These are phyloP conservation scores for Macrolepiota dolichaula DNA, from an alignment of 768 basidiomycete genomes.

Conservation along the genomic window DNA sequence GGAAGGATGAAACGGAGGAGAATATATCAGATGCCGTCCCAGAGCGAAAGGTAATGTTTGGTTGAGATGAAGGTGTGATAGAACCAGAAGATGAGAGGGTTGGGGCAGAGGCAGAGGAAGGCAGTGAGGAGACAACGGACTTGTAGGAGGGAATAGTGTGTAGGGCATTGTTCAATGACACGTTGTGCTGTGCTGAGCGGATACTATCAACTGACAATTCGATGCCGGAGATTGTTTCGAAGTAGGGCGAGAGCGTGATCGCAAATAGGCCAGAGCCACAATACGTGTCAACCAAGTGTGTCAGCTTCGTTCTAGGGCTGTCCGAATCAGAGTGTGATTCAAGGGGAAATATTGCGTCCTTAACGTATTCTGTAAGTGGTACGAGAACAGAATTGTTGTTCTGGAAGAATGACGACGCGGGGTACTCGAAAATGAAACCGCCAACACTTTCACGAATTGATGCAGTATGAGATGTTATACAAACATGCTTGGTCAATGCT, in stretches of 20 bases:
- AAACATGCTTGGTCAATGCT: slow-evolving; percentile 60
- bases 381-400: slow-evolving; percentile 94
- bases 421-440: slow-evolving; percentile 77
- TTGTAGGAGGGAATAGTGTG: slow-evolving; percentile 1
- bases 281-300: slow-evolving; percentile 94
- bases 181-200: slow-evolving; percentile 63
- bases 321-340: slow-evolving; percentile 12
- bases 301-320: slow-evolving; percentile 34
- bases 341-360: slow-evolving; percentile 59
- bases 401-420: slow-evolving; percentile 92
- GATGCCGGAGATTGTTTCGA: slow-evolving; percentile 79
- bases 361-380: slow-evolving; percentile 82
- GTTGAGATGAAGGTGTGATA: slow-evolving; percentile 31
- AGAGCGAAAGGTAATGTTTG: slow-evolving; percentile 62
- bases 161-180: slow-evolving; percentile 45
- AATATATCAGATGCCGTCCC: slow-evolving; percentile 92
- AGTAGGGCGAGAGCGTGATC: slow-evolving; percentile 74
- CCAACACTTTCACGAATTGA: slow-evolving; percentile 86
- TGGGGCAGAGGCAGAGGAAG: background rate
- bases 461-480: slow-evolving; percentile 79
- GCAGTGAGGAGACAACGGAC: background rate
- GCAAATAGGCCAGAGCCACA: slow-evolving; percentile 90
- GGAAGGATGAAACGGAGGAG: slow-evolving; percentile 55
- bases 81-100: background rate
- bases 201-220: slow-evolving; percentile 79